These are phyloP conservation scores for Agaricus bisporus DNA, from an alignment of 768 basidiomycete genomes.

Conservation along the genomic window DNA sequence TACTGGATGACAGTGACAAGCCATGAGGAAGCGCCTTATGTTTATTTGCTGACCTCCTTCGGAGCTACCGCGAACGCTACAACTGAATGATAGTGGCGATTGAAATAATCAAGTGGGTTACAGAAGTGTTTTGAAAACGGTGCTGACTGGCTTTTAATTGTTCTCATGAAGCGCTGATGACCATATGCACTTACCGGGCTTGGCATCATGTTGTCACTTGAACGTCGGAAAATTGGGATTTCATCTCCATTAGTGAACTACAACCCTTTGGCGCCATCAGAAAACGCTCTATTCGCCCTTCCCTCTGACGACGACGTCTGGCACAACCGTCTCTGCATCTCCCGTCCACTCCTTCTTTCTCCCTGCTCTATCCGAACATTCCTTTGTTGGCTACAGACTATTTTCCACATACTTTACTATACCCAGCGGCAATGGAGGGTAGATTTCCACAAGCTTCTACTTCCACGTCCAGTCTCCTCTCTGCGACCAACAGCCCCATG, in stretches of 20 bases:
- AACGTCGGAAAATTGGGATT: too few species aligned
- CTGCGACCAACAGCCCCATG: background rate
- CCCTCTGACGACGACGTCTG: background rate
- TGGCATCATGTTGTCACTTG: background rate
- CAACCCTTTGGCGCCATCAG: background rate
- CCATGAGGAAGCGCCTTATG: too few species aligned
- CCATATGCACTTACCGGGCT: too few species aligned
- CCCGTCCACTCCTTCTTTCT: background rate
- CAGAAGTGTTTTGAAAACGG: too few species aligned
- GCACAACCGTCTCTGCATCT: background rate
- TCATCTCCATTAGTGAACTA: too few species aligned
- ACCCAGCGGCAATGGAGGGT: conserved; percentile 1
- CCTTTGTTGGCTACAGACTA: background rate
- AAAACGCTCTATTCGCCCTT: background rate
- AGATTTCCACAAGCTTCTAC: conserved; percentile 5
- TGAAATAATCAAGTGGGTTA: too few species aligned
- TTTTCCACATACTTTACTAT: background rate
- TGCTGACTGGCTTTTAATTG: too few species aligned
- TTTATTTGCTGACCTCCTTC: too few species aligned
- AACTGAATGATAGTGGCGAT: too few species aligned
- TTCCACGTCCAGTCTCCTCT: conserved; percentile 10
- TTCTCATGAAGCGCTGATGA: too few species aligned
- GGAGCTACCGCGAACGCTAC: too few species aligned
- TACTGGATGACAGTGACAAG: too few species aligned
- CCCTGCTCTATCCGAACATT: background rate